Conservation (phyloP, 768 basidiomycete genomes). For the Mycena maculata region DNA sequence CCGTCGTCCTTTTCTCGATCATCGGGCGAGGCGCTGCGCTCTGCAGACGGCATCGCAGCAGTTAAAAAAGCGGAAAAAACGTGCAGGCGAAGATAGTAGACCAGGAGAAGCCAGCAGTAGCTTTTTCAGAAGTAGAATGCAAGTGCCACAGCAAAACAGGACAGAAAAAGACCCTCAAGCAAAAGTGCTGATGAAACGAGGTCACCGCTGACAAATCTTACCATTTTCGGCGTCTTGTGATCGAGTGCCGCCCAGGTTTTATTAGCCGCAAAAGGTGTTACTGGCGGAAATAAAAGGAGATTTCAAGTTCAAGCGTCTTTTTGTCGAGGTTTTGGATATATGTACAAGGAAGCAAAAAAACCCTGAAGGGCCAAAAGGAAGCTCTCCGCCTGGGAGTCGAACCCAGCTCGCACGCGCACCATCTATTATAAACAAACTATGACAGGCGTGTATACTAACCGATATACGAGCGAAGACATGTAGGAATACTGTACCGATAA, state of each 20-base stretch:
- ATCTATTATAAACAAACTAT: not conserved
- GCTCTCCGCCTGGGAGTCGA: constrained; percentile 39
- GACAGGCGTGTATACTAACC: constrained; percentile 41
- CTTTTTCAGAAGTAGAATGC: not conserved
- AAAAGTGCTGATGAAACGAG: constrained; percentile 32
- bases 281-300: too few relatives aligned
- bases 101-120: not conserved
- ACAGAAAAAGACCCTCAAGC: not conserved
- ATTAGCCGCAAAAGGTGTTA: too few relatives aligned
- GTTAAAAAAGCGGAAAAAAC: constrained; percentile 4
- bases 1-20: constrained; percentile 34
- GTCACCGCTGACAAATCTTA: constrained; percentile 17
- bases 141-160: constrained; percentile 6
- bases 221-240: not conserved
- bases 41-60: constrained; percentile 28
- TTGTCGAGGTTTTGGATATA: too few relatives aligned
- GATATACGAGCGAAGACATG: constrained; percentile 34
- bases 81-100: not conserved
- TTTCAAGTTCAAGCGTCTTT: too few relatives aligned
- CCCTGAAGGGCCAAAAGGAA: constrained; percentile 2
- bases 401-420: constrained; percentile 41
- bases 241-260: not conserved
- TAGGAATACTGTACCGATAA: not conserved
- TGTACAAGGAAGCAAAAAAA: not conserved
- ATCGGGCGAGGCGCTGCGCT: constrained; percentile 28